These are phyloP conservation scores for Brettanomyces nanus DNA, from an alignment of 805 yeast species.

Conservation along the genomic window DNA sequence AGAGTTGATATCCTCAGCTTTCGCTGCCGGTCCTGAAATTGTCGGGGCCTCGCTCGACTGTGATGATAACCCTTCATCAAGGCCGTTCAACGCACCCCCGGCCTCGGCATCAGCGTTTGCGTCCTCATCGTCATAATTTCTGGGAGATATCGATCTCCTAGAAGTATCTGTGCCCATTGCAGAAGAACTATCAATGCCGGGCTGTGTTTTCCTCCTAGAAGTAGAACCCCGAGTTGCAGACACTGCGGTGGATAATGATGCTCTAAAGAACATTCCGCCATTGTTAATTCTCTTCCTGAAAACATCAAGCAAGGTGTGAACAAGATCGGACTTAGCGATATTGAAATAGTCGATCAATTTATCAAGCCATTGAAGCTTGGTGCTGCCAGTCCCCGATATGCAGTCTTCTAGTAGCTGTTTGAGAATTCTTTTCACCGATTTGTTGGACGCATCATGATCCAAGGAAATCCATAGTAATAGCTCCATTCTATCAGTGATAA, in stretches of 20 bases:
- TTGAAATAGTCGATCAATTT: slow-evolving; percentile 21
- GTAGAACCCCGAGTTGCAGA: neutral
- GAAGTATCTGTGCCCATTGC: slow-evolving; percentile 4
- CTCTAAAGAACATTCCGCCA: slow-evolving; percentile 23
- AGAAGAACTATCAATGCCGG: slow-evolving; percentile 5
- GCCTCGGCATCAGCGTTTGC: slow-evolving; percentile 17
- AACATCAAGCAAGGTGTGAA: slow-evolving; percentile 14
- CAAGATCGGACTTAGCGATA: slow-evolving; percentile 17
- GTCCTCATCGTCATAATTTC: neutral
- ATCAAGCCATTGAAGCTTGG: slow-evolving; percentile 21
- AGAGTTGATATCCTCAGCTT: slow-evolving; percentile 17
- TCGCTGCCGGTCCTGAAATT: slow-evolving; percentile 13
- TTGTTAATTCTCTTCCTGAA: slow-evolving; percentile 24
- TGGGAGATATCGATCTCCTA: slow-evolving; percentile 5
- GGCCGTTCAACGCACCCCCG: slow-evolving; percentile 14
- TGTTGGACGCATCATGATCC: slow-evolving; percentile 20
- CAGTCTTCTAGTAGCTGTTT: slow-evolving; percentile 16
- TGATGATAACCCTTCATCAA: slow-evolving; percentile 7
- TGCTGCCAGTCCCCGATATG: slow-evolving; percentile 7
- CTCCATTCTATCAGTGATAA: slow-evolving; percentile 14
- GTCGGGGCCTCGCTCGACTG: slow-evolving; percentile 4
- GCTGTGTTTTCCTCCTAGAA: neutral
- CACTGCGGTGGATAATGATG: slow-evolving; percentile 4
- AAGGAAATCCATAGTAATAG: slow-evolving; percentile 25
- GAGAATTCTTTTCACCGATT: slow-evolving; percentile 15